Percentiles rank a stretch among this genome's conserved stretches.
These are phyloP conservation scores for Musa schizocarpa DNA, from an alignment of 176 grass and related monocot species.

Conservation along the genomic window DNA sequence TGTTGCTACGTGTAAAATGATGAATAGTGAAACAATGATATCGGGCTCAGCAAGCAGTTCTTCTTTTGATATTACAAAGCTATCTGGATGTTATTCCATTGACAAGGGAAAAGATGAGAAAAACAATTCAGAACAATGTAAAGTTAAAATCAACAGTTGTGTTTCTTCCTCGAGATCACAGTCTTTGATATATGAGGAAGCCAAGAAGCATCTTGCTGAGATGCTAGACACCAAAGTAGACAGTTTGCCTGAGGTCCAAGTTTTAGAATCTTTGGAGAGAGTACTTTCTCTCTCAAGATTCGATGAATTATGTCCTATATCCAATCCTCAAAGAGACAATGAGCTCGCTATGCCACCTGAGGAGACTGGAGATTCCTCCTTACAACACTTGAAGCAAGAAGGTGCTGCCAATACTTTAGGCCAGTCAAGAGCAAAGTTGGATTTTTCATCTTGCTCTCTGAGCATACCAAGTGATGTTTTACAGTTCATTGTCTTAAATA, in stretches of 20 bases:
- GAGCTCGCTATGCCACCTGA: slow-evolving; percentile 9
- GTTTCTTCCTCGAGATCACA: slow-evolving; percentile 18
- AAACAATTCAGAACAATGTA: slow-evolving; percentile 17
- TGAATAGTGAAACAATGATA: slow-evolving; percentile 18
- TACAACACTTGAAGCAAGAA: slow-evolving; percentile 32
- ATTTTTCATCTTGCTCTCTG: slow-evolving; percentile 16
- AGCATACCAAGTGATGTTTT: slow-evolving; percentile 18
- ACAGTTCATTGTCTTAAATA: neutral
- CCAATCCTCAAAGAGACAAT: slow-evolving; percentile 12
- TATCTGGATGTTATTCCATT: slow-evolving; percentile 16
- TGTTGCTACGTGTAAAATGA: slow-evolving; percentile 30
- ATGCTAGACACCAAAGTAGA: slow-evolving; percentile 40
- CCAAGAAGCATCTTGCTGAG: slow-evolving; percentile 75
- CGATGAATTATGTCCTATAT: slow-evolving; percentile 38
- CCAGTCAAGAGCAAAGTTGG: slow-evolving; percentile 21
- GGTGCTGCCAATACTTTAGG: slow-evolving; percentile 21
- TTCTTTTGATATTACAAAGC: slow-evolving; percentile 25
- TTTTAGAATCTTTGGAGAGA: slow-evolving; percentile 55
- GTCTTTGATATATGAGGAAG: slow-evolving; percentile 70
- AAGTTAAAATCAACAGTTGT: slow-evolving; percentile 23
- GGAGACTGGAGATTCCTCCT: slow-evolving; percentile 20
- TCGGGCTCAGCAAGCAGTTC: slow-evolving; percentile 27
- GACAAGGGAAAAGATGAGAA: slow-evolving; percentile 10
- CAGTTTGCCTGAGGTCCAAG: slow-evolving; percentile 20
- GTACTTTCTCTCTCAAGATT: slow-evolving; percentile 51